A percentile compares a stretch with the other conserved stretches of the same genome.
Evolutionary conservation across 169 alveolate genomes (phyloP).

Genomic region (Cryptosporidium viatorum): DNA sequence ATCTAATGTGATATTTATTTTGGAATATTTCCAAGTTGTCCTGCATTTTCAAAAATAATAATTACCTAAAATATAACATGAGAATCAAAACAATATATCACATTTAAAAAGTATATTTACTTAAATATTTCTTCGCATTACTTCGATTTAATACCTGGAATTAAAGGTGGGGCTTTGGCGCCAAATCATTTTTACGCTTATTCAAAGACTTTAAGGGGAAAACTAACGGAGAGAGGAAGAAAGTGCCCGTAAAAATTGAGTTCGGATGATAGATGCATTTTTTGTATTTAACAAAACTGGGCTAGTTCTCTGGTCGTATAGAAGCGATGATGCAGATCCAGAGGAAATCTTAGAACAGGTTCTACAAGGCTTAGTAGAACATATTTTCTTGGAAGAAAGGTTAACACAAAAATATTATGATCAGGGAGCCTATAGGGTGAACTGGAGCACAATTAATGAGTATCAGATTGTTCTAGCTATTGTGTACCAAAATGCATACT

Average conservation of each 20-base stretch:
- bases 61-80: not conserved
- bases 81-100: not conserved
- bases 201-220: not conserved
- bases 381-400: constrained; percentile 64
- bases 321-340: constrained; percentile 10
- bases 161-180: constrained; percentile 56
- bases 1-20: constrained; percentile 56
- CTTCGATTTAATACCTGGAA: not conserved
- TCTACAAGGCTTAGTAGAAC: constrained; percentile 12
- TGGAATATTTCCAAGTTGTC: constrained; percentile 14
- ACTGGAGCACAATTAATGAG: constrained; percentile 57
- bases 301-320: constrained; percentile 60
- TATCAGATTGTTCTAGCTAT: constrained; percentile 14
- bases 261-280: constrained; percentile 59
- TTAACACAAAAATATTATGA: constrained; percentile 56
- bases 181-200: not conserved
- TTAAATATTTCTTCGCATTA: not conserved
- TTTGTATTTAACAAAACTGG: constrained; percentile 62
- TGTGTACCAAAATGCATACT: constrained; percentile 35
- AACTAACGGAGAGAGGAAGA: not conserved
- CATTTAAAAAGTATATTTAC: not conserved
- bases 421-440: constrained; percentile 33
- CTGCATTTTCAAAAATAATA: not conserved
- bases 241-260: not conserved
- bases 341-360: not conserved